These are phyloP conservation scores for Hypoxylon subgilvum DNA, from an alignment of 495 filamentous ascomycete species.

Conservation along the genomic window DNA sequence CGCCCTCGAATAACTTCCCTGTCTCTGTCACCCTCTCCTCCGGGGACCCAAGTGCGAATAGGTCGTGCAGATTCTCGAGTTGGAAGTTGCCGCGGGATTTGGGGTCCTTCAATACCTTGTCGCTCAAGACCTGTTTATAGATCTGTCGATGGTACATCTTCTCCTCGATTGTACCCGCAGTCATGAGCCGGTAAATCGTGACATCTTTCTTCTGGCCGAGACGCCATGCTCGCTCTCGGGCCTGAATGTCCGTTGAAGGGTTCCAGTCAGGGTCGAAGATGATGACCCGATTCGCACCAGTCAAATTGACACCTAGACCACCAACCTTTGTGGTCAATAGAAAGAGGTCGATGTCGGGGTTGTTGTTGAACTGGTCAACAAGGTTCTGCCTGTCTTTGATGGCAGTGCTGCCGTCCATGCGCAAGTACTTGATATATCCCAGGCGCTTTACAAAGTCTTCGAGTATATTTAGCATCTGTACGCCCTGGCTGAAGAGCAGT, in stretches of 20 bases:
- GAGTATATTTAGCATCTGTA: constrained; percentile 92
- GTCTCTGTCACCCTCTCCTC: constrained; percentile 79
- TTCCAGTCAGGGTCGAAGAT: constrained; percentile 99
- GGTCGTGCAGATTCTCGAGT: constrained; percentile 82
- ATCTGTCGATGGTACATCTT: constrained; percentile 99
- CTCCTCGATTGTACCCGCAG: constrained; percentile 96
- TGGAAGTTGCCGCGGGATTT: constrained; percentile 88
- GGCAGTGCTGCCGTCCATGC: constrained; percentile 91
- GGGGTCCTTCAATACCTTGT: constrained; percentile 91
- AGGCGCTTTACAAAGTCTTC: constrained; percentile 74
- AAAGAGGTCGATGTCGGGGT: constrained; percentile 81
- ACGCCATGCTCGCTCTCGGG: constrained; percentile 94
- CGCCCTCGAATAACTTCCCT: constrained; percentile 79
- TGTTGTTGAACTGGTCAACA: constrained; percentile 89
- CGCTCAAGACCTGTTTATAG: constrained; percentile 93
- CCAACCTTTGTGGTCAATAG: constrained; percentile 94
- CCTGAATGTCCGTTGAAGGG: constrained; percentile 89
- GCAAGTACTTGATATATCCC: constrained; percentile 73
- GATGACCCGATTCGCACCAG: constrained; percentile 72
- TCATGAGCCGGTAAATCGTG: constrained; percentile 92
- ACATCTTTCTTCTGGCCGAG: constrained; percentile 93
- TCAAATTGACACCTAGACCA: constrained; percentile 83
- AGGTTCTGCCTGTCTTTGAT: constrained; percentile 81
- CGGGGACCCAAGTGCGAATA: constrained; percentile 79
- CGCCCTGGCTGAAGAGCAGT: constrained; percentile 85